These are phyloP conservation scores for Hymenoscyphus infarciens DNA, from an alignment of 2,329 filamentous ascomycete genomes.

Conservation along the genomic window DNA sequence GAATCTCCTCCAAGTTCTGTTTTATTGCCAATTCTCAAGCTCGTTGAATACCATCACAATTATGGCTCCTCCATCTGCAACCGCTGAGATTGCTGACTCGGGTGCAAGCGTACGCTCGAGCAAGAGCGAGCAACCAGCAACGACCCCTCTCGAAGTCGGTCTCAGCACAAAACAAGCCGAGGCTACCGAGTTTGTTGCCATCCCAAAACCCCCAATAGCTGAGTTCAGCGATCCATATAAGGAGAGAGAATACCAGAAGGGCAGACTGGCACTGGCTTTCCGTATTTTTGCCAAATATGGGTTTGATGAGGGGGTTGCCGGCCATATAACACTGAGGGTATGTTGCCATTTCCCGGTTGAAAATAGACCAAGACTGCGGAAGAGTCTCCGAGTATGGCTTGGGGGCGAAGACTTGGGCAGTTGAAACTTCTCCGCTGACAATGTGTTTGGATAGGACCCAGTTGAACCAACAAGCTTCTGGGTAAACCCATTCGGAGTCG, in stretches of 20 bases:
- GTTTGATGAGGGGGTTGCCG: slow-evolving; percentile 45
- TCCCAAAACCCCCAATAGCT: slow-evolving; percentile 12
- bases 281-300: slow-evolving; percentile 46
- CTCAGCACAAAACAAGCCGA: slow-evolving; percentile 18
- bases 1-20: neutral
- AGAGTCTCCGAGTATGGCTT: neutral
- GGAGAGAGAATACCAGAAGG: slow-evolving; percentile 38
- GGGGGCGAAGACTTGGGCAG: neutral
- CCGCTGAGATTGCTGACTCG: slow-evolving; percentile 14
- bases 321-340: slow-evolving; percentile 43
- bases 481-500: slow-evolving; percentile 37
- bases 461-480: slow-evolving; percentile 36
- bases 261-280: slow-evolving; percentile 46
- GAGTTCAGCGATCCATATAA: slow-evolving; percentile 34
- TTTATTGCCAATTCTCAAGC: neutral
- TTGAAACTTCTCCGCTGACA: neutral
- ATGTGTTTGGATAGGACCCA: slow-evolving; percentile 28
- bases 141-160: slow-evolving; percentile 24
- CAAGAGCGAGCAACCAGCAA: slow-evolving; percentile 10
- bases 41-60: neutral
- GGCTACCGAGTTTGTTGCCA: slow-evolving; percentile 2
- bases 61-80: slow-evolving; percentile 29
- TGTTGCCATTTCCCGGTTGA: slow-evolving; percentile 10
- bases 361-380: neutral
- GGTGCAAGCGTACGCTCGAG: slow-evolving; percentile 14